Evolutionary conservation across 495 filamentous ascomycete species (phyloP).

Genomic region (Xeromyces bisporus): DNA sequence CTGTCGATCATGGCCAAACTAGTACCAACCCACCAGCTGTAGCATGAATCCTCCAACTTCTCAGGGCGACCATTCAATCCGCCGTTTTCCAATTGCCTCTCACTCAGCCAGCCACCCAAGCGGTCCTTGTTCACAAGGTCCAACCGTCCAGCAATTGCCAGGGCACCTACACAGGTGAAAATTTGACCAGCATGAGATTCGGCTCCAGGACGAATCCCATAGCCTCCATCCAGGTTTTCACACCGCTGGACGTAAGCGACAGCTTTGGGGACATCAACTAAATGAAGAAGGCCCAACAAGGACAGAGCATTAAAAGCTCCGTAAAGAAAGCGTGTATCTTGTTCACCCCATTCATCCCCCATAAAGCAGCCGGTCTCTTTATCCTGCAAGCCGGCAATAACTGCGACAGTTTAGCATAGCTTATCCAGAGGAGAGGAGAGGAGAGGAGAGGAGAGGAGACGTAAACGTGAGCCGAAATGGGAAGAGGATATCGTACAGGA

Average conservation of each 20-base stretch:
- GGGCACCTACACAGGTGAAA: constrained; percentile 81
- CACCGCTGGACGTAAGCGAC: constrained; percentile 64
- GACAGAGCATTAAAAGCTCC: constrained; percentile 75
- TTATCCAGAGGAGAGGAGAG: neutral
- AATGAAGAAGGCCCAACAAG: constrained; percentile 48
- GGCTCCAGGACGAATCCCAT: constrained; percentile 71
- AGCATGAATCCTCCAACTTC: constrained; percentile 93
- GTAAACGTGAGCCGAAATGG: too few species aligned
- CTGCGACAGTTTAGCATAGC: constrained; percentile 28
- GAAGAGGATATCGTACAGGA: constrained; percentile 38
- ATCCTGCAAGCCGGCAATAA: constrained; percentile 70
- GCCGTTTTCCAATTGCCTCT: constrained; percentile 71
- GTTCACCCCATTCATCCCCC: constrained; percentile 92
- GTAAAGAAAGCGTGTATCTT: constrained; percentile 87
- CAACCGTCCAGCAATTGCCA: constrained; percentile 64
- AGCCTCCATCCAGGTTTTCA: constrained; percentile 84
- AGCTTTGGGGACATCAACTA: constrained; percentile 63
- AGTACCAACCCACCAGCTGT: constrained; percentile 93
- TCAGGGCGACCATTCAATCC: constrained; percentile 90
- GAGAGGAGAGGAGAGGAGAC: constrained; percentile 2
- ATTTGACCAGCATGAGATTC: constrained; percentile 90
- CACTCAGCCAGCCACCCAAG: constrained; percentile 78
- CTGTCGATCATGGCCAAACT: constrained; percentile 79
- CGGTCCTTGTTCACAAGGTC: constrained; percentile 73
- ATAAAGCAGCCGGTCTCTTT: constrained; percentile 66